A percentile compares a stretch with the other conserved stretches of the same genome.
Conservation (phyloP, 2,329 filamentous ascomycete genomes). For the Cytospora chrysosperma region DNA sequence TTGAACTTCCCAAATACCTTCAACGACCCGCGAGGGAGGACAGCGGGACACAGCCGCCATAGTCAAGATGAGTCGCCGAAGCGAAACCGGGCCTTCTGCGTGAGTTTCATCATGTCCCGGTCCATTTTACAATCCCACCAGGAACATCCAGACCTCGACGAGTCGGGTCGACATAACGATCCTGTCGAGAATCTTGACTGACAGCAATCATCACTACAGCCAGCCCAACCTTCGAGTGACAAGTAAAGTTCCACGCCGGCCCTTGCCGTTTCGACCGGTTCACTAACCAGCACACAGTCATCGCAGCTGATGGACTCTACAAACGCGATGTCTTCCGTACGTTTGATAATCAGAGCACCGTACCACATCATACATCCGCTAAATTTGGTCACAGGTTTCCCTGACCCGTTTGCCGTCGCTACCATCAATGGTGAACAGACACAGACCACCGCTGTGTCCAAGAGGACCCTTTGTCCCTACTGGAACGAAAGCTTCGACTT, state of each 20-base stretch:
- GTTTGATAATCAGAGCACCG: constrained; percentile 38
- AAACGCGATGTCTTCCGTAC: constrained; percentile 99
- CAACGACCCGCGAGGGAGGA: constrained; percentile 25
- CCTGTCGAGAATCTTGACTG: constrained; percentile 8
- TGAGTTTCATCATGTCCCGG: constrained; percentile 43
- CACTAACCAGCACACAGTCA: constrained; percentile 65
- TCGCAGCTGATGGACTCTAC: constrained; percentile 96
- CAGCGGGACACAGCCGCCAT: constrained; percentile 28
- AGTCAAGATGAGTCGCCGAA: constrained; percentile 47
- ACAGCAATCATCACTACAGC: constrained; percentile 24
- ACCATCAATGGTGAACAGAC: constrained; percentile 98
- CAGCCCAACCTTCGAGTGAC: constrained; percentile 89
- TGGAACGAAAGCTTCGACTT: constrained; percentile 99
- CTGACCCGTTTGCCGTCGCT: constrained; percentile 95
- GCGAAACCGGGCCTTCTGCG: constrained; percentile 63
- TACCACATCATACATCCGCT: constrained; percentile 28
- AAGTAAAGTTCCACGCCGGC: constrained; percentile 59
- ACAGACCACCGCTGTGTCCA: constrained; percentile 94
- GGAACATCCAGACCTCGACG: neutral
- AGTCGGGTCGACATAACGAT: constrained; percentile 16
- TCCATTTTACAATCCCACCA: constrained; percentile 5
- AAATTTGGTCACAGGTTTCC: constrained; percentile 68
- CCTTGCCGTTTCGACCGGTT: constrained; percentile 25
- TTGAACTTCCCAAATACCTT: neutral
- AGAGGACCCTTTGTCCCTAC: constrained; percentile 97